These are phyloP conservation scores for Aurifilum marmelostoma DNA, from an alignment of 2,329 filamentous ascomycete genomes.

Conservation along the genomic window DNA sequence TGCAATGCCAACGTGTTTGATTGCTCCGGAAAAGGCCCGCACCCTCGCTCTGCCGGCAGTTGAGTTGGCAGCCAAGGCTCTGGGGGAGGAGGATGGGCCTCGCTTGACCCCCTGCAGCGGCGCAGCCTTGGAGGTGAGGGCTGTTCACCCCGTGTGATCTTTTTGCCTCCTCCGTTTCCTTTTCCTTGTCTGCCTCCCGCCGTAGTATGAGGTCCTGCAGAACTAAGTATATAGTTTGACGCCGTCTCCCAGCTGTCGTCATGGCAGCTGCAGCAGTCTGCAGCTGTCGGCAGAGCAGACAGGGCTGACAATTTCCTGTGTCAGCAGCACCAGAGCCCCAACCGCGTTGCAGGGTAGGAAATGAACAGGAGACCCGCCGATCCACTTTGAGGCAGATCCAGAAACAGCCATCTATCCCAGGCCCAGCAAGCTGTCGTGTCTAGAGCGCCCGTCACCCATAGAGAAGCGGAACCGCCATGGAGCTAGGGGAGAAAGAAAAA, in stretches of 20 bases:
- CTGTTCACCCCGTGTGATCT: neutral
- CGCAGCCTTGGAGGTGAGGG: neutral
- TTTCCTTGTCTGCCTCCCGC: neutral
- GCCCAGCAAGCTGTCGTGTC: neutral
- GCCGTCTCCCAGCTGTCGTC: neutral
- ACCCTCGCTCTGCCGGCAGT: slow-evolving; percentile 14
- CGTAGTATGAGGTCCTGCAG: neutral
- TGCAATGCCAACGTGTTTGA: slow-evolving; percentile 3
- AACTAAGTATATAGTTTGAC: neutral
- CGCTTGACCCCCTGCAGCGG: neutral
- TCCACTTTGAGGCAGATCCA: slow-evolving; percentile 21
- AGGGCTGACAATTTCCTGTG: slow-evolving; percentile 1
- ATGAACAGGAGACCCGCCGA: slow-evolving; percentile 23
- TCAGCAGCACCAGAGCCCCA: slow-evolving; percentile 9
- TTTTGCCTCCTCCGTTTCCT: neutral
- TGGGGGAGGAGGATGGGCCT: neutral
- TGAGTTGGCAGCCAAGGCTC: slow-evolving; percentile 11
- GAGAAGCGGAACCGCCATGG: neutral
- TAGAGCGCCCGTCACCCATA: neutral
- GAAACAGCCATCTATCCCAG: slow-evolving; percentile 1
- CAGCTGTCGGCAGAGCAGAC: neutral
- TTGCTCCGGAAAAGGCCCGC: neutral
- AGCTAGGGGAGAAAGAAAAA: neutral
- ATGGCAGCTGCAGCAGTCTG: no score
- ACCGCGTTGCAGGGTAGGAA: slow-evolving; percentile 12